Conservation (phyloP, 1,139 yeast genomes). For the Yamadazyma atmosphaerica region DNA sequence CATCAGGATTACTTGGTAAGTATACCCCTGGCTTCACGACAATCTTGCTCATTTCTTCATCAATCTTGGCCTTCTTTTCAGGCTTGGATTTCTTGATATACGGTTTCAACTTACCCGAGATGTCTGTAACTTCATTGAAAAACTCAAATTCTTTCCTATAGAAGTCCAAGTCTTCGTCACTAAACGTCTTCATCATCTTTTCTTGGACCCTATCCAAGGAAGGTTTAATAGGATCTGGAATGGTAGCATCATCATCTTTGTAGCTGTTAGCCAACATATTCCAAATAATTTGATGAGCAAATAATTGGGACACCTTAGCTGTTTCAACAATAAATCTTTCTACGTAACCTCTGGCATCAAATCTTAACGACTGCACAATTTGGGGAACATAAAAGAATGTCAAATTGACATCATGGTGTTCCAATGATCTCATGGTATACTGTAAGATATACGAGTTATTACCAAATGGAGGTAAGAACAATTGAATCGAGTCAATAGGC, state of each 20-base stretch:
- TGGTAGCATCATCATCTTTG: constrained; percentile 80
- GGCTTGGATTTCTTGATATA: constrained; percentile 92
- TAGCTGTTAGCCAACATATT: constrained; percentile 92
- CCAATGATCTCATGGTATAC: constrained; percentile 87
- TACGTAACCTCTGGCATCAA: constrained; percentile 81
- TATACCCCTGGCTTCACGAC: constrained; percentile 82
- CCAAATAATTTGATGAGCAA: constrained; percentile 98
- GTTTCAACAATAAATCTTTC: constrained; percentile 89
- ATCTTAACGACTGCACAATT: constrained; percentile 87
- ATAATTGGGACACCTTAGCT: constrained; percentile 84
- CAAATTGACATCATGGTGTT: constrained; percentile 80
- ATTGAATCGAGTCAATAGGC: constrained; percentile 83
- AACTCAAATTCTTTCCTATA: constrained; percentile 85
- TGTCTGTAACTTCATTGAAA: constrained; percentile 87
- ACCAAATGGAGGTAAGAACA: constrained; percentile 77
- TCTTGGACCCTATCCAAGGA: constrained; percentile 70
- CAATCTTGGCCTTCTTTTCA: constrained; percentile 94
- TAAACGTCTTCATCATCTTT: constrained; percentile 65
- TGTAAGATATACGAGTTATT: constrained; percentile 71
- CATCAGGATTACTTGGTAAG: constrained; percentile 95
- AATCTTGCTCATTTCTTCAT: constrained; percentile 89
- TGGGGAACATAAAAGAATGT: constrained; percentile 98
- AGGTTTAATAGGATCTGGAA: constrained; percentile 85
- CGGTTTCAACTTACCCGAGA: constrained; percentile 93
- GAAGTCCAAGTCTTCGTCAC: constrained; percentile 58